Evolutionary conservation across 164 flowering plant species (phyloP).

Genomic region (Umbellularia californica): DNA sequence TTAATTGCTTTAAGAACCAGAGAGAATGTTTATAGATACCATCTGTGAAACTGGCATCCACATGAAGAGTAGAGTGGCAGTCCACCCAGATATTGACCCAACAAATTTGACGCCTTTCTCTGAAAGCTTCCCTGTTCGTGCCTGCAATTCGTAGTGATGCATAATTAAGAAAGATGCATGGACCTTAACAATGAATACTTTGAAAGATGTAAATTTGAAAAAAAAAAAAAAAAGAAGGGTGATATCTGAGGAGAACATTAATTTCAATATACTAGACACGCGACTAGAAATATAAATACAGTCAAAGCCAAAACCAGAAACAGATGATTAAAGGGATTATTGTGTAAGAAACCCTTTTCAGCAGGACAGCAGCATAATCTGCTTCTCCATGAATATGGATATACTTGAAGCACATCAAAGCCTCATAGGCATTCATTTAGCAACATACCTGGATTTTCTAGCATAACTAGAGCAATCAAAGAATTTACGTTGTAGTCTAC

Average conservation of each 20-base stretch:
- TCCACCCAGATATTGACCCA: conserved; percentile 89
- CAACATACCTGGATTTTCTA: not conserved
- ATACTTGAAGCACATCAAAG: not conserved
- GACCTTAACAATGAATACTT: no score
- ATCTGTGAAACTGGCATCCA: conserved; percentile 98
- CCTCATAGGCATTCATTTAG: not conserved
- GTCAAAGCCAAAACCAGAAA: no score
- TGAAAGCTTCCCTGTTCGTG: conserved; percentile 73
- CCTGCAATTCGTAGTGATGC: conserved; percentile 38
- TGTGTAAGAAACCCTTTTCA: not conserved
- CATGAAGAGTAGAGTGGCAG: conserved; percentile 99
- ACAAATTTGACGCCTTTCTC: conserved; percentile 63
- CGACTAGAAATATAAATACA: no score
- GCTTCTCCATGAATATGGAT: not conserved
- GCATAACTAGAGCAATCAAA: not conserved
- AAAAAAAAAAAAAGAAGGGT: no score
- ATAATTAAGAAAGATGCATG: not conserved
- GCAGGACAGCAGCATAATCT: not conserved
- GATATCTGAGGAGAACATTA: no score
- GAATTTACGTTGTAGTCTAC: not conserved
- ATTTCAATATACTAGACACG: no score
- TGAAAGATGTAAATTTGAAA: no score
- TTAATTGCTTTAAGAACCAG: not conserved
- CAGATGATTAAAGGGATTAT: not conserved
- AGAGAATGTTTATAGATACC: conserved; percentile 36